Percentiles rank a stretch among this genome's conserved stretches.
Conservation (phyloP, 129 eudicot genomes). For the Escallonia herrerae region DNA sequence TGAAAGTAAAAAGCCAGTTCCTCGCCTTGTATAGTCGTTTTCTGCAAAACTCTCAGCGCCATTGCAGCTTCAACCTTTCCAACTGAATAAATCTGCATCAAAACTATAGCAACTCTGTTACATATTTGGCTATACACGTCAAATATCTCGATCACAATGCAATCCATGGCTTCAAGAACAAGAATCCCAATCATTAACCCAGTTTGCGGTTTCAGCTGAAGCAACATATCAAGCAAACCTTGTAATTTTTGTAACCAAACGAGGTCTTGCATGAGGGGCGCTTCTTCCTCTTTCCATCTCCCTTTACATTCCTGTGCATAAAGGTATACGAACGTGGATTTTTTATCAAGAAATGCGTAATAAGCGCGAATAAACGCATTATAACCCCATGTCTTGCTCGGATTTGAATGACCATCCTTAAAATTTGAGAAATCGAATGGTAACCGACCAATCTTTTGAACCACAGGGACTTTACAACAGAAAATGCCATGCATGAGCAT, state of each 20-base stretch:
- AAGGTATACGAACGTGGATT: conserved; percentile 36
- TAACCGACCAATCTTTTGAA: conserved; percentile 49
- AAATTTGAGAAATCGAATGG: conserved; percentile 58
- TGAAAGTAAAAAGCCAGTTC: conserved; percentile 36
- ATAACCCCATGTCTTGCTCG: conserved; percentile 15
- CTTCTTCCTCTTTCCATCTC: conserved; percentile 2
- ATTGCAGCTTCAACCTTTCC: conserved; percentile 39
- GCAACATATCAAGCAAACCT: conserved; percentile 46
- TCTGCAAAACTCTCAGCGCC: conserved; percentile 40
- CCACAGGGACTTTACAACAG: conserved; percentile 36
- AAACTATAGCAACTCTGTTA: conserved; percentile 36
- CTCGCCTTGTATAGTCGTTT: conserved; percentile 47
- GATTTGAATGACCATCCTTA: conserved; percentile 24
- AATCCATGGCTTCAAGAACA: conserved; percentile 70
- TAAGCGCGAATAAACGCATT: conserved; percentile 45
- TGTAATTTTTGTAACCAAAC: conserved; percentile 49
- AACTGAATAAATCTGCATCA: conserved; percentile 26
- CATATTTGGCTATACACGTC: conserved; percentile 58
- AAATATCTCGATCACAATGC: conserved; percentile 52
- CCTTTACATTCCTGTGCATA: conserved; percentile 27
- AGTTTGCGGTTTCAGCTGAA: conserved; percentile 33
- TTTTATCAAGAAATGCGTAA: conserved; percentile 49
- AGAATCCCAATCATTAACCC: conserved; percentile 21
- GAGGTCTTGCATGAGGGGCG: conserved; percentile 23
- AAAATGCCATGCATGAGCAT: conserved; percentile 62